phyloP scores from a whole-genome alignment of 495 filamentous ascomycete genomes.

The Penicillium simplicissimum region DNA sequence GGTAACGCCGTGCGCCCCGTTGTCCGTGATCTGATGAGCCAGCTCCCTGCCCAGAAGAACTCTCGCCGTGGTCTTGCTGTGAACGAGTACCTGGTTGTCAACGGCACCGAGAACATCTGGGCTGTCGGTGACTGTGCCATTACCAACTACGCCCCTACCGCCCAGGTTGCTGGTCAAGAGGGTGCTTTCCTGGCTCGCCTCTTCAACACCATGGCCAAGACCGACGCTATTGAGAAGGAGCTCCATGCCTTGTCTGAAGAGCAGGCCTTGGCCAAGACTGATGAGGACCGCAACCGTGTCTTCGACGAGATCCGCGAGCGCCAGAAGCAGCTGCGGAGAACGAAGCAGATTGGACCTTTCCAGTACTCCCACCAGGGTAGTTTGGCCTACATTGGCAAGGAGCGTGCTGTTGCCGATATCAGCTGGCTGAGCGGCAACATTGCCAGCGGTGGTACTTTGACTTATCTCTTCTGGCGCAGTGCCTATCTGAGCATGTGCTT shows the following conservation, averaged over 20 bases:
- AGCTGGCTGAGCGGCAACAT: slow-evolving; percentile 97
- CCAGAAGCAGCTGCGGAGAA: slow-evolving; percentile 80
- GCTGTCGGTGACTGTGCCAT: slow-evolving; percentile 86
- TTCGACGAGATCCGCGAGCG: slow-evolving; percentile 75
- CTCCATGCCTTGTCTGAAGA: slow-evolving; percentile 61
- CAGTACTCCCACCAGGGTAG: slow-evolving; percentile 97
- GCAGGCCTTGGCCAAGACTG: slow-evolving; percentile 62
- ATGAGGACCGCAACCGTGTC: slow-evolving; percentile 54
- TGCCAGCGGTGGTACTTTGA: slow-evolving; percentile 77
- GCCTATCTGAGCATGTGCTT: slow-evolving; percentile 99
- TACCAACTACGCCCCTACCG: slow-evolving; percentile 96
- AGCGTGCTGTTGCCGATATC: slow-evolving; percentile 96
- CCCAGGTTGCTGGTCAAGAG: slow-evolving; percentile 95
- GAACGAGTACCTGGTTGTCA: slow-evolving; percentile 98
- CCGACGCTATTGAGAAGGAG: slow-evolving; percentile 72
- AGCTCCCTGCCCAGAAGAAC: slow-evolving; percentile 92
- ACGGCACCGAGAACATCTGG: slow-evolving; percentile 96
- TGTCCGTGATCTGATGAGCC: slow-evolving; percentile 84
- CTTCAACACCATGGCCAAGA: slow-evolving; percentile 98
- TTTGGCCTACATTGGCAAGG: slow-evolving; percentile 96
- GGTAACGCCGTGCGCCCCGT: slow-evolving; percentile 91
- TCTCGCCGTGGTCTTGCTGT: slow-evolving; percentile 93
- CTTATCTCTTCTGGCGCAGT: slow-evolving; percentile 92
- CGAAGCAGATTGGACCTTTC: slow-evolving; percentile 94
- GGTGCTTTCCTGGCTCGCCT: slow-evolving; percentile 92